phyloP scores from a whole-genome alignment of 2,329 filamentous ascomycete species.

The Pseudocercospora cruenta region DNA sequence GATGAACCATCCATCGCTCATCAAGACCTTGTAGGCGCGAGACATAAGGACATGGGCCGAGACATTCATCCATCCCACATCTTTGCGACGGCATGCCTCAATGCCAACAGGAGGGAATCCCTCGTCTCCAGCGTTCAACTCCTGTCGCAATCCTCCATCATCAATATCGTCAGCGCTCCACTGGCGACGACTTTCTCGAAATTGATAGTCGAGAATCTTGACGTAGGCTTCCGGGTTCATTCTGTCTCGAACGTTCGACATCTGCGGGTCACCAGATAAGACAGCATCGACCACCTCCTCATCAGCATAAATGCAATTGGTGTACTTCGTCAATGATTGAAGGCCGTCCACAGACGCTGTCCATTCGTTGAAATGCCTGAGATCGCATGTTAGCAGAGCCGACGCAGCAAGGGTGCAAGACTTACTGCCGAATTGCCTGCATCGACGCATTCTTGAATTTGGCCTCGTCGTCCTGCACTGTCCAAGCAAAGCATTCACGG shows the following conservation, averaged over 20 bases:
- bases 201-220: conserved; percentile 6
- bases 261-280: conserved; percentile 2
- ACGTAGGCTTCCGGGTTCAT: neutral
- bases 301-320: conserved; percentile 13
- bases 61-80: conserved; percentile 7
- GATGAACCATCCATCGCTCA: neutral
- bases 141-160: neutral
- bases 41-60: neutral
- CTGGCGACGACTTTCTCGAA: neutral
- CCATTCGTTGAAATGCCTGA: conserved; percentile 11
- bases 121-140: conserved; percentile 5
- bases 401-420: too few relatives aligned
- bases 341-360: neutral
- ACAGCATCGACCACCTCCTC: conserved; percentile 19
- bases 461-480: too few relatives aligned
- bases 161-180: neutral
- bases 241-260: neutral
- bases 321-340: conserved; percentile 1
- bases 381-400: too few relatives aligned
- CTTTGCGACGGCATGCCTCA: conserved; percentile 4
- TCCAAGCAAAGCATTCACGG: too few relatives aligned
- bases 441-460: too few relatives aligned
- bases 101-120: neutral
- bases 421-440: too few relatives aligned
- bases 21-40: neutral